phyloP scores from a whole-genome alignment of 345 rosid genomes.

The Linum trigynum region DNA sequence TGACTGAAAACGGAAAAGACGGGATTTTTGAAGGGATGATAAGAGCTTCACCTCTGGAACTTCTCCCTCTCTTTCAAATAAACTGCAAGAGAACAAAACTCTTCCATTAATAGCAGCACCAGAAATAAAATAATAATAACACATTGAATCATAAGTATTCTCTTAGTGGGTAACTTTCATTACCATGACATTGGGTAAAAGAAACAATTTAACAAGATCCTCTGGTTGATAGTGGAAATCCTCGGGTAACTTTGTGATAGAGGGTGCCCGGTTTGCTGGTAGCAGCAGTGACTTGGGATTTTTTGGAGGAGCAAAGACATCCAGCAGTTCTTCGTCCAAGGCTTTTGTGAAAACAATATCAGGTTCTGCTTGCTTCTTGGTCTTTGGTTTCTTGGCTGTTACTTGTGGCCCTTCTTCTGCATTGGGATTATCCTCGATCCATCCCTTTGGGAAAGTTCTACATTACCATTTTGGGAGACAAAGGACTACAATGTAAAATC shows the following conservation, averaged over 20 bases:
- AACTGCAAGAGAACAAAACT: constrained; percentile 47
- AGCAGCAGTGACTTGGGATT: constrained; percentile 63
- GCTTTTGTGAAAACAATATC: constrained; percentile 71
- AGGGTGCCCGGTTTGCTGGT: constrained; percentile 56
- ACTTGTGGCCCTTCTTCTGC: constrained; percentile 37
- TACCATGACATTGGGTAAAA: constrained; percentile 79
- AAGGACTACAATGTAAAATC: background rate
- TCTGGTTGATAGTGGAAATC: constrained; percentile 98
- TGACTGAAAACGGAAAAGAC: constrained; percentile 9
- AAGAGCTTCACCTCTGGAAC: constrained; percentile 43
- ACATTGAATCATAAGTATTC: background rate
- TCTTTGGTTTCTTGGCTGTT: constrained; percentile 47
- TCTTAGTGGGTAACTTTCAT: constrained; percentile 2
- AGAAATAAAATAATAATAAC: constrained; percentile 6
- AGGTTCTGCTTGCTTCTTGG: constrained; percentile 52
- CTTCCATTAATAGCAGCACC: constrained; percentile 14
- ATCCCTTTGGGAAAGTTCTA: constrained; percentile 29
- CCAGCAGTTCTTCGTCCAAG: constrained; percentile 53
- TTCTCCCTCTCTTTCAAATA: constrained; percentile 60
- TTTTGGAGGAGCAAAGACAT: constrained; percentile 74
- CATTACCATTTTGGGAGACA: constrained; percentile 6
- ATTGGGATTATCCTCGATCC: constrained; percentile 37
- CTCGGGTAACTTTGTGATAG: constrained; percentile 74
- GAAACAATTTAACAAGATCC: constrained; percentile 75
- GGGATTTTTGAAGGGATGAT: background rate